Base-by-base conservation (phyloP, 2,329 filamentous ascomycete genomes). In the Polychaeton citri region DNA sequence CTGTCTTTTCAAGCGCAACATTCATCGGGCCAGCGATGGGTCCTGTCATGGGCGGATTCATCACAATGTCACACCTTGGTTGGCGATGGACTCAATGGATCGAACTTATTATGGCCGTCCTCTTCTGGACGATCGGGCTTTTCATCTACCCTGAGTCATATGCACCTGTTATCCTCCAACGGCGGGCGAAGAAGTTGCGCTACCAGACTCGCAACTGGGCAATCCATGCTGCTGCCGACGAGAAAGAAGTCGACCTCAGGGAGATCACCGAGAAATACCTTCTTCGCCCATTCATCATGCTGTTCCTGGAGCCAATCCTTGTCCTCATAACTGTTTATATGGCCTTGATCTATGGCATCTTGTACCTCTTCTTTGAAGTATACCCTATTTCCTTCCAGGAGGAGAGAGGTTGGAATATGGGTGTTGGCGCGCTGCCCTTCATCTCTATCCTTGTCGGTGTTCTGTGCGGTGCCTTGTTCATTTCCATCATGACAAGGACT, bases 141-240 rank as follows among this genome's bases (percentile, higher is more conserved):
- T 36, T 71, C 19, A 42, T 66, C 19, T 54, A 73, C 1, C 65
- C 63, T 0, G 71, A 76, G 48, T 68, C 69, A 0, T 73, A 62
- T 20, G 61, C 57, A 1, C 60, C 63, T 0, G 58, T 63, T 6
- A 54, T 76, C 16, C 57, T 76, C 6, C 57, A 66, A 37, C 49
- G 50, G 2, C 62, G 65, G 19, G 72, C 72, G 4, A 57, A 55
- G 15, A 55, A 58, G 10, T 49, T 75, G n/a, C 63, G 71, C 4
- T 54, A 53, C 35, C 57, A 61, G 43, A 72, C 65, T 2, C 45
- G 58, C 26, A 67, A 71, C 43, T 64, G 60, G 60, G 62, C 61
- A 2, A 37, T 66, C 0, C 61, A 68, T 44, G 56, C 64, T 2
- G 59, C 61, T 37, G 48, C 58, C 7, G 65, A 70, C 31, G 61